Conservation (phyloP, 2,329 filamentous ascomycete species). For the Fusarium cicatricum region DNA sequence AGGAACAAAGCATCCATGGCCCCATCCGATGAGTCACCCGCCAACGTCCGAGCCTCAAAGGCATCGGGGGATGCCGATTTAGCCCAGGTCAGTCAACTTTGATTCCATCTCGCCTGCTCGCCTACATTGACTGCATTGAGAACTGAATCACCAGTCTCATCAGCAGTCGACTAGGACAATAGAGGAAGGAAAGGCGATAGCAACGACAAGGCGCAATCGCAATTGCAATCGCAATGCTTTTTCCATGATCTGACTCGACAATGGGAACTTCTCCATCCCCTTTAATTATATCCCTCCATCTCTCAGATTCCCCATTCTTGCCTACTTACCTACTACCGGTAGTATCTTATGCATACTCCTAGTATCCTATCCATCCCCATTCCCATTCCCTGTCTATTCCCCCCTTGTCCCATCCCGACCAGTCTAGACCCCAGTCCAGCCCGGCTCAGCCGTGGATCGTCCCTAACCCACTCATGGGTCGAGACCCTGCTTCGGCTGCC, state of each 20-base stretch:
- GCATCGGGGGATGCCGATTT: conserved; percentile 38
- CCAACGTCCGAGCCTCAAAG: conserved; percentile 23
- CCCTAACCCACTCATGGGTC: conserved; percentile 28
- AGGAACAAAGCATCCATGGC: conserved; percentile 5
- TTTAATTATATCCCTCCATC: no score
- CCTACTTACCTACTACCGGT: no score
- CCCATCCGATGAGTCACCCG: conserved; percentile 19
- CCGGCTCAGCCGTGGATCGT: conserved; percentile 29
- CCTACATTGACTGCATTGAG: no score
- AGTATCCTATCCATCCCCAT: not conserved
- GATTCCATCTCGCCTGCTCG: no score
- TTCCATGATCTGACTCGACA: not conserved
- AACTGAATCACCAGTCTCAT: conserved; percentile 3
- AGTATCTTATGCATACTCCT: not conserved
- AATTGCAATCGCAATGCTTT: not conserved
- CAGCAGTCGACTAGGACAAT: not conserved
- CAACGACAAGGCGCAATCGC: not conserved
- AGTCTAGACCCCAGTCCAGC: conserved; percentile 18
- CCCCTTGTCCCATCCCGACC: conserved; percentile 8
- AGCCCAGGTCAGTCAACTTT: conserved; percentile 35
- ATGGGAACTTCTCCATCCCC: no score
- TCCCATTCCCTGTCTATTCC: no score
- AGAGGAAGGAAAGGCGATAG: not conserved
- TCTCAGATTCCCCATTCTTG: no score
- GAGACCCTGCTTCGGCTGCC: conserved; percentile 31